These are phyloP conservation scores for Gryganskiella cystojenkinii DNA, from an alignment of 192 early-diverging fungal species.

Conservation along the genomic window DNA sequence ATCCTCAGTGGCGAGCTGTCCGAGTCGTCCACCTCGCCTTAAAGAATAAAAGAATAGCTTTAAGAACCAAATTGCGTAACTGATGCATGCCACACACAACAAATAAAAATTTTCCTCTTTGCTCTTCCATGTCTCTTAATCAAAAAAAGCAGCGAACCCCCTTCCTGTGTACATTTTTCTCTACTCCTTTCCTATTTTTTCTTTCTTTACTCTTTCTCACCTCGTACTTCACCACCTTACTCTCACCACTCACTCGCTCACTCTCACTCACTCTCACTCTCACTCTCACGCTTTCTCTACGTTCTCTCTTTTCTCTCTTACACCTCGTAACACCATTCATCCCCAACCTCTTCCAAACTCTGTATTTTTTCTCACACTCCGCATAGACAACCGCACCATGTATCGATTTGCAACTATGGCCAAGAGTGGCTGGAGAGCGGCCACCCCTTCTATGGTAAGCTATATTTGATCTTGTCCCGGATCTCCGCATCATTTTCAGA, in stretches of 20 bases:
- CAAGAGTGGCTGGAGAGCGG: constrained; percentile 16
- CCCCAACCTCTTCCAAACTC: too few species aligned
- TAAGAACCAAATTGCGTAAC: too few species aligned
- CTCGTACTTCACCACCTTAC: neutral
- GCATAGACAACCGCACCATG: constrained; percentile 11
- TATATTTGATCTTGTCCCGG: neutral
- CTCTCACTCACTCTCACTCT: neutral
- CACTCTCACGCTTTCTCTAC: too few species aligned
- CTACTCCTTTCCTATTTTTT: neutral
- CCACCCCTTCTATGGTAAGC: constrained; percentile 31
- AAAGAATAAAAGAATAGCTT: neutral
- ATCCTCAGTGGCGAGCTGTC: constrained; percentile 45
- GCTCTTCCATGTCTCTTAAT: neutral
- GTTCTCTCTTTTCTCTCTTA: neutral
- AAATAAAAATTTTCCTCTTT: neutral
- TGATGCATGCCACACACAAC: neutral
- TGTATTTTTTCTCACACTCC: neutral
- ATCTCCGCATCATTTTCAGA: too few species aligned
- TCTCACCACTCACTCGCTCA: neutral
- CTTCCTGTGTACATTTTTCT: neutral
- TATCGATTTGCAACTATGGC: constrained; percentile 41
- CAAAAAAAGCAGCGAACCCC: neutral
- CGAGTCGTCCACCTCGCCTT: constrained; percentile 23
- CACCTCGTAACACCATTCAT: neutral
- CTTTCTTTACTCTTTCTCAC: neutral